phyloP scores from a whole-genome alignment of 176 grass and related monocot species.

The Lolium multiflorum region DNA sequence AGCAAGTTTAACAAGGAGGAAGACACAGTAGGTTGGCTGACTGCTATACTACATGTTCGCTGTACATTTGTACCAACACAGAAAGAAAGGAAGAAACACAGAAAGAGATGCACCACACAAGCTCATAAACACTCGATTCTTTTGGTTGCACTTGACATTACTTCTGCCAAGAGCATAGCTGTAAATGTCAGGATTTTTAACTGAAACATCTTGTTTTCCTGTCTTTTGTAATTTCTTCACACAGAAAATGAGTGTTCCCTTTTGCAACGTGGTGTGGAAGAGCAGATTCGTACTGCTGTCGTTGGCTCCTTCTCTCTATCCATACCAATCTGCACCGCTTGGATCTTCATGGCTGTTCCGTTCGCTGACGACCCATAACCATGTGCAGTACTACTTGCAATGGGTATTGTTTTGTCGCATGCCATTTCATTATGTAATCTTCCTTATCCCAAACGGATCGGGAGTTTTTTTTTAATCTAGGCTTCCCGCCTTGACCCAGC shows the following conservation, averaged over 20 bases:
- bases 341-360: background rate
- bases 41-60: background rate
- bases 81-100: background rate
- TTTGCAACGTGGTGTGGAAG: background rate
- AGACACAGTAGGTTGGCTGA: conserved; percentile 25
- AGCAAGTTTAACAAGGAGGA: conserved; percentile 11
- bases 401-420: background rate
- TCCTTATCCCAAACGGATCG: background rate
- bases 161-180: background rate
- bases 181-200: conserved; percentile 14
- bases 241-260: background rate
- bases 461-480: background rate
- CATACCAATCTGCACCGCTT: background rate
- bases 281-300: background rate
- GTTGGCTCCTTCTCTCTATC: background rate
- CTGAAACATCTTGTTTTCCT: background rate
- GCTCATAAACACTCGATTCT: background rate
- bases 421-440: background rate
- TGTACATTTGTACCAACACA: conserved; percentile 36
- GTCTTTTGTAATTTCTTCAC: background rate
- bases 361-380: background rate
- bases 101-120: conserved; percentile 1
- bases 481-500: background rate
- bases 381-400: background rate
- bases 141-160: background rate